Evolutionary conservation across 2,329 filamentous ascomycete species (phyloP), one percentile per base, ranked within the genome.

Genomic region (Meredithiella fracta): DNA sequence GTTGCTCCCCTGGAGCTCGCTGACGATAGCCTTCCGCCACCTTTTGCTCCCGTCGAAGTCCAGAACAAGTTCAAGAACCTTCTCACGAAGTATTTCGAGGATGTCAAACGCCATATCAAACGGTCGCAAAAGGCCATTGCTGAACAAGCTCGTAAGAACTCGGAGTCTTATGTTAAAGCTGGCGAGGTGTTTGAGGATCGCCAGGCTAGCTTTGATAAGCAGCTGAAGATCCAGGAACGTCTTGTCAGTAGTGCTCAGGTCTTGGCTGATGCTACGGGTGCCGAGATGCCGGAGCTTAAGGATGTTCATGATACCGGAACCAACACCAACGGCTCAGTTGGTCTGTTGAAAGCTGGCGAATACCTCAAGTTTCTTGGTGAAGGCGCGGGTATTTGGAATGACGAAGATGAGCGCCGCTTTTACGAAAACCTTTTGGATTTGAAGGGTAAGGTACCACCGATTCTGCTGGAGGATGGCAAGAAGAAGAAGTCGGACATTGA

Each of bases 131-230:
- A 94, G 67, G 83, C 85, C 42, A 83, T 98, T 42, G 79, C 82
- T 54, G 81, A 79, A 25, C 92, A 98, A 69, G 88, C 86, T 55
- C 86, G 89, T 60, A 89, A 91, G 62, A 98, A 98, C 69, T 91
- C 92, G 0, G 92, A 98, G 68, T 92, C 91, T 4, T 98, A 98
- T 64, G 91, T 98, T 63, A 96, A 96, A 65, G 97, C 92, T 38
- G 92, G 92, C 1, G 92, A 98, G 66, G 91, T 98, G 3, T 97
- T 98, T 61, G 92, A 98, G 66, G 92, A 98, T 65, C 85, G 92
- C 53, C 92, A 98, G 66, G 80, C 89, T 55, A 97, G 90, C 65
- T 95, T 94, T 62, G 94, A 98, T 67, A 96, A 90, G 67, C 85
- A 92, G 62, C 75, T 90, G 57, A 98, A 97, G 68, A 77, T 85